Conservation (phyloP, 2,329 filamentous ascomycete genomes). For the Cercospora nicotianae region DNA sequence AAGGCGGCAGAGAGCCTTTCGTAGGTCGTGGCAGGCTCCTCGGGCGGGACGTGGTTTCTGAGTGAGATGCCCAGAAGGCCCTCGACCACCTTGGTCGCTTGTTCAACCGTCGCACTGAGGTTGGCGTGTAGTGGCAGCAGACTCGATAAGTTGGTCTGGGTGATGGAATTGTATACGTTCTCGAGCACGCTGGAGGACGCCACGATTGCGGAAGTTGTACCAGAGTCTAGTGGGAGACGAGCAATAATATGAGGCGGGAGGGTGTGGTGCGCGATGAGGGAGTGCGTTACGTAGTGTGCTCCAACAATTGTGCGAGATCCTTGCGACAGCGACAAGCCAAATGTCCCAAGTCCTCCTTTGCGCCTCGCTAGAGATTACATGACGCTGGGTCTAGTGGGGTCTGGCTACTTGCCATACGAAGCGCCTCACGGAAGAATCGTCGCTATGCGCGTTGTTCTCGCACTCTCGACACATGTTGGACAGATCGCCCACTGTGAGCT, state of each 20-base stretch:
- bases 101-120: constrained; percentile 24
- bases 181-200: constrained; percentile 30
- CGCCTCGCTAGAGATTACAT: constrained; percentile 4
- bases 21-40: constrained; percentile 16
- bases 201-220: constrained; percentile 29
- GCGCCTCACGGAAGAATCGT: not conserved
- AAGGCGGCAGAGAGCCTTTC: constrained; percentile 19
- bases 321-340: constrained; percentile 5
- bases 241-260: constrained; percentile 14
- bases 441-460: not conserved
- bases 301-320: constrained; percentile 8
- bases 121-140: constrained; percentile 16
- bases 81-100: constrained; percentile 22
- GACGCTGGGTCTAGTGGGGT: constrained; percentile 5
- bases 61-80: constrained; percentile 18
- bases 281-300: constrained; percentile 14
- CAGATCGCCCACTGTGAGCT: not conserved
- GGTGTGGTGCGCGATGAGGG: constrained; percentile 8
- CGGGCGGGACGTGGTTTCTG: constrained; percentile 1
- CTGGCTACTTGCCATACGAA: not conserved
- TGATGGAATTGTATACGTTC: constrained; percentile 23
- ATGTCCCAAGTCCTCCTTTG: constrained; percentile 13
- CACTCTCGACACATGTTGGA: not conserved
- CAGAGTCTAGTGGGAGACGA: not conserved
- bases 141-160: constrained; percentile 19